Conservation (phyloP, 345 rosid species). For the Eutrema yunnanense region DNA sequence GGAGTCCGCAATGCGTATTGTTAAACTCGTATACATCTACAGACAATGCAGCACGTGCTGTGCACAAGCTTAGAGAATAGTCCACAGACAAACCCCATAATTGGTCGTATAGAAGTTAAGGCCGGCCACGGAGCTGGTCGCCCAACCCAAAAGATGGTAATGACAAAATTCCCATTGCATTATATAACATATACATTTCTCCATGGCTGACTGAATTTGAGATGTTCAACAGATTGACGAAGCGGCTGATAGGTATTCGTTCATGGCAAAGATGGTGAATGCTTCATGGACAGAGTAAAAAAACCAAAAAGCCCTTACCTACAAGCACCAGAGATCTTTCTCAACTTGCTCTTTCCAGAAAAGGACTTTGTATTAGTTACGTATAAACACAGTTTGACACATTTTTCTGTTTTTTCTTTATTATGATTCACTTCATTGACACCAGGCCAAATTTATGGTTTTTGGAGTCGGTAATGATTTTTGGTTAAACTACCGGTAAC, state of each 20-base stretch:
- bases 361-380: neutral
- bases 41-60: constrained; percentile 80
- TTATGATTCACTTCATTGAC: neutral
- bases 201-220: neutral
- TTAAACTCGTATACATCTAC: constrained; percentile 10
- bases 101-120: constrained; percentile 83
- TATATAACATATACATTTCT: neutral
- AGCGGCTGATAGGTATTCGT: constrained; percentile 73
- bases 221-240: constrained; percentile 61
- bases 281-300: constrained; percentile 63
- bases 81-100: constrained; percentile 80
- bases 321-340: neutral
- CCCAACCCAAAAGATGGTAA: constrained; percentile 79
- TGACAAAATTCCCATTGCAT: neutral
- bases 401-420: neutral
- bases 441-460: neutral
- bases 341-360: neutral
- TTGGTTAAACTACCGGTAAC: neutral
- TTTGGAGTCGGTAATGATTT: neutral
- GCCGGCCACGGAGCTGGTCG: constrained; percentile 96
- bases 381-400: neutral
- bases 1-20: neutral
- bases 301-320: neutral
- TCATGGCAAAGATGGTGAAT: constrained; percentile 75
- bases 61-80: constrained; percentile 75